A percentile compares a stretch with the other conserved stretches of the same genome.
Conservation (phyloP, 768 basidiomycete genomes). For the Tricholomella constricta region DNA sequence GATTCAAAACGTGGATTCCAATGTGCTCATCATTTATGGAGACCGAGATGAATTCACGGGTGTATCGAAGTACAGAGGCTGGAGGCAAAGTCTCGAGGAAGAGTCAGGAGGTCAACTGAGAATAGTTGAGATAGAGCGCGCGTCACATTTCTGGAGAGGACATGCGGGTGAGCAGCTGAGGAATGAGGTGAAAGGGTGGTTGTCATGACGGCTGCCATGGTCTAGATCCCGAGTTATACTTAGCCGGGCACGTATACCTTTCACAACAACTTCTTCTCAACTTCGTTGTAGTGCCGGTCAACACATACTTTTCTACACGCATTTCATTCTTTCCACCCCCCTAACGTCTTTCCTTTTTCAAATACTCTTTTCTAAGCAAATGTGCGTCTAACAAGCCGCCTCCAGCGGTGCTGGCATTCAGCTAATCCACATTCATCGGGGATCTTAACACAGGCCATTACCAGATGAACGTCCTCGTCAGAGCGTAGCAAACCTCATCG, state of each 20-base stretch:
- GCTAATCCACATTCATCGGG: slow-evolving; percentile 7
- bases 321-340: slow-evolving; percentile 11
- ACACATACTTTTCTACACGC: slow-evolving; percentile 9
- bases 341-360: slow-evolving; percentile 10
- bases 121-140: slow-evolving; percentile 46
- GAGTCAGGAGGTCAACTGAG: slow-evolving; percentile 22
- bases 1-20: slow-evolving; percentile 43
- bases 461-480: slow-evolving; percentile 88
- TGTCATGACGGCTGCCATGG: slow-evolving; percentile 29
- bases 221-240: slow-evolving; percentile 7
- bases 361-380: slow-evolving; percentile 22
- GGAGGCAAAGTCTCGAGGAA: slow-evolving; percentile 46
- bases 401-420: neutral
- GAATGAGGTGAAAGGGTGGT: slow-evolving; percentile 33
- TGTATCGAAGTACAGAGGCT: slow-evolving; percentile 51
- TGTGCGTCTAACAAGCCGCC: slow-evolving; percentile 29
- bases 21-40: slow-evolving; percentile 67
- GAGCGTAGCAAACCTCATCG: slow-evolving; percentile 89
- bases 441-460: slow-evolving; percentile 59
- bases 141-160: slow-evolving; percentile 70
- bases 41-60: slow-evolving; percentile 74
- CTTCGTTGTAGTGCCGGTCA: slow-evolving; percentile 16
- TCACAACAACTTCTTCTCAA: slow-evolving; percentile 17
- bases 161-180: slow-evolving; percentile 28
- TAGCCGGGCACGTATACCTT: slow-evolving; percentile 13